Evolutionary conservation across 805 yeast species (phyloP), one percentile per base, ranked within the genome.

Genomic region (Kazachstania psychrophila): DNA sequence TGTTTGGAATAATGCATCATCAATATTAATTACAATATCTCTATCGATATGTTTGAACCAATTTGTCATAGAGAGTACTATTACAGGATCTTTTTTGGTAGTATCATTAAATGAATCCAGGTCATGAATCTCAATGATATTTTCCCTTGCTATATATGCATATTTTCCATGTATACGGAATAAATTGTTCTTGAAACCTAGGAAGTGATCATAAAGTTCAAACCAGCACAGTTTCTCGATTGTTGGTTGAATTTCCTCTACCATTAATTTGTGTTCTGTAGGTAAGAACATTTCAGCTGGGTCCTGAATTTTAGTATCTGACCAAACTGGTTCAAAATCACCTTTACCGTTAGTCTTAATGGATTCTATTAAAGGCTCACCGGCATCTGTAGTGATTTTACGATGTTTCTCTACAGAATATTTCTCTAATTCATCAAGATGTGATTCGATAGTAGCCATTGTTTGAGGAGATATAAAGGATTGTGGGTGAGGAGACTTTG

Each of bases 251-350:
- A 38, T 23, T 15, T 40, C 39, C 24, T 51, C 46, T 8, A 50
- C 42, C 5, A 41, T 25, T 20, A 51, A 28, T 24, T 36, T 42
- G 19, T 51, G 48, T n/a, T 42, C 32, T 24, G 28, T 27, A 2
- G 57, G 54, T 22, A 53, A 30, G 2, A 53, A 36, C 22, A 38
- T 25, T 14, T 39, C 41, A 3, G 51, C 56, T 3, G 57, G 58
- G 20, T 46, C 37, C 13, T 40, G 41, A 12, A 41, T 36, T 16
- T 34, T 32, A 18, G 51, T 30, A 18, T 37, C 36, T 2, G 47
- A 45, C 52, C 51, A 49, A 4, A 46, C 46, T 3, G 56, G 56
- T 36, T 51, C 56, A 12, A 42, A 37, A 23, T 42, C 37, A 29
- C 44, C 48, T 18, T 32, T 26, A 13, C 31, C 40, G n/a, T 31